Conservation (phyloP, 2,329 filamentous ascomycete species). For the Colletotrichum sp. region DNA sequence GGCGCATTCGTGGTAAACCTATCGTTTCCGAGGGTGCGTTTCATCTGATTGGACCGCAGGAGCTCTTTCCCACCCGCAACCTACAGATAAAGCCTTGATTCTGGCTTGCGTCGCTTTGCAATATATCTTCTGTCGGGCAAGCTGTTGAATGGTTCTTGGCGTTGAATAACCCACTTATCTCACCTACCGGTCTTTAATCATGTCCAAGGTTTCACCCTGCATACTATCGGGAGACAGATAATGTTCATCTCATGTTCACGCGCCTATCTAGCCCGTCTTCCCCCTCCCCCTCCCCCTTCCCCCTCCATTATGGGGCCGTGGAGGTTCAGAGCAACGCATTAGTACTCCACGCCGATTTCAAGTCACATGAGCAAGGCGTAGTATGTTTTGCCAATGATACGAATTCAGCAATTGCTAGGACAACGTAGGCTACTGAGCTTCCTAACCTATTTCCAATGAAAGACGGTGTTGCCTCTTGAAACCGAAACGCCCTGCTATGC, state of each 20-base stretch:
- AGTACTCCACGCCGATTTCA: too few species aligned
- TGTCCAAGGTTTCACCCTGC: neutral
- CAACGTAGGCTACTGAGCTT: neutral
- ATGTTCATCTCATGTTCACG: neutral
- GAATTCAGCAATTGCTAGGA: neutral
- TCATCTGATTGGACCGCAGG: neutral
- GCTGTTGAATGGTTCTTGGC: neutral
- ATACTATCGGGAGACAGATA: neutral
- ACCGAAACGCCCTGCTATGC: constrained; percentile 20
- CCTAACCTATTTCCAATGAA: neutral
- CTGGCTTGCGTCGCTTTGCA: neutral
- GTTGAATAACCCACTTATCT: neutral
- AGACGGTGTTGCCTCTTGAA: neutral
- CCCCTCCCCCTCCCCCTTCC: too few species aligned
- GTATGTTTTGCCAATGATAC: neutral
- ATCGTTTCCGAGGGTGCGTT: neutral
- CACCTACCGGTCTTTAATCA: neutral
- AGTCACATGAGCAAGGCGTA: neutral
- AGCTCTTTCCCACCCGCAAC: too few species aligned
- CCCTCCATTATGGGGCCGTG: neutral
- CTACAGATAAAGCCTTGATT: neutral
- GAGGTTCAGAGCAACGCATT: neutral
- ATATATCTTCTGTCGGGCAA: neutral
- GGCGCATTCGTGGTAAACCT: neutral
- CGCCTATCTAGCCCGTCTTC: neutral